phyloP scores from a whole-genome alignment of 2,329 filamentous ascomycete species.

The Rhexocercosporidium sp. region DNA sequence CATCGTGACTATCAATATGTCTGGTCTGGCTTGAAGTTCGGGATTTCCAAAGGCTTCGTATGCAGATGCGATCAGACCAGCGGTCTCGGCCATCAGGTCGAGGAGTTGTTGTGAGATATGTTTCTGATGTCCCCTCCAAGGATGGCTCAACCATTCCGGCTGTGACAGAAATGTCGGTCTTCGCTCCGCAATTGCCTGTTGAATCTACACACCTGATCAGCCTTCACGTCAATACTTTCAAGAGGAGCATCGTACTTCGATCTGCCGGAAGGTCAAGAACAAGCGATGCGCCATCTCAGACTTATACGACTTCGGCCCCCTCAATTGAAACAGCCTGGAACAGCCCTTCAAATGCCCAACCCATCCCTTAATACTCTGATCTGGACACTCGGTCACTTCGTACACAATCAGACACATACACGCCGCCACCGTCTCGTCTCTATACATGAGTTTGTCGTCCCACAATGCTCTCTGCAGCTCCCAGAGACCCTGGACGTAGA shows the following conservation, averaged over 20 bases:
- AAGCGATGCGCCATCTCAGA: slow-evolving; percentile 43
- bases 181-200: slow-evolving; percentile 37
- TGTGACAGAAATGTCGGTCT: slow-evolving; percentile 39
- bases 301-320: slow-evolving; percentile 43
- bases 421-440: slow-evolving; percentile 45
- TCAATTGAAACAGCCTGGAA: slow-evolving; percentile 41
- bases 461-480: slow-evolving; percentile 45
- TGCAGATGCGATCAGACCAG: slow-evolving; percentile 32
- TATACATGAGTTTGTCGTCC: slow-evolving; percentile 40
- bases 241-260: slow-evolving; percentile 27
- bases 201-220: slow-evolving; percentile 35
- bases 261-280: slow-evolving; percentile 41
- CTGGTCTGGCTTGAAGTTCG: slow-evolving; percentile 25
- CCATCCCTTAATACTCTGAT: slow-evolving; percentile 39
- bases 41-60: slow-evolving; percentile 16
- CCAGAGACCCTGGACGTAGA: slow-evolving; percentile 44
- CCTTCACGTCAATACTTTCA: no score
- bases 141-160: slow-evolving; percentile 41
- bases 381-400: slow-evolving; percentile 45
- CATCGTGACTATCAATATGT: slow-evolving; percentile 24
- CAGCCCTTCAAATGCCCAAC: slow-evolving; percentile 43
- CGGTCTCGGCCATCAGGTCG: slow-evolving; percentile 39
- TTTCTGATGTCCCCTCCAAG: slow-evolving; percentile 41
- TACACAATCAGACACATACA: slow-evolving; percentile 46
- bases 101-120: slow-evolving; percentile 37